These are phyloP conservation scores for Malassezia brasiliensis DNA, from an alignment of 1,284 basidiomycete species.

Conservation along the genomic window DNA sequence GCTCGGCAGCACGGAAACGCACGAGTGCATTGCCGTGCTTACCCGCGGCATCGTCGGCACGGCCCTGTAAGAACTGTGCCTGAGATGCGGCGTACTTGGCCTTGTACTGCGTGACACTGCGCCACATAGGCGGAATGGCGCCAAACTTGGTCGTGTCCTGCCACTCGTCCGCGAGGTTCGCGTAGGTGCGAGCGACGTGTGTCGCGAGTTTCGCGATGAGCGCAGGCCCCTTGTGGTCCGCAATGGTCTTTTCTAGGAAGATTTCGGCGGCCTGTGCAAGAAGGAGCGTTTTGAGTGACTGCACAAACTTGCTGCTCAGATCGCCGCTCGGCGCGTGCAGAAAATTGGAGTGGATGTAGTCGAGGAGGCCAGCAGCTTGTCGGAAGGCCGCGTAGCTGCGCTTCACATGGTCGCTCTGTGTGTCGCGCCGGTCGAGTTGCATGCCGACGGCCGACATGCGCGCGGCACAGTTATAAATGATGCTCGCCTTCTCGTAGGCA, in stretches of 20 bases:
- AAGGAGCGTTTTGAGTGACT: constrained; percentile 74
- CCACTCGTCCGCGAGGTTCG: constrained; percentile 68
- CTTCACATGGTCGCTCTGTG: constrained; percentile 69
- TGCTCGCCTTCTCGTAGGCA: constrained; percentile 94
- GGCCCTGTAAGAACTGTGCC: constrained; percentile 74
- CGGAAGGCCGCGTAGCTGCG: constrained; percentile 84
- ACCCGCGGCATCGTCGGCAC: constrained; percentile 64
- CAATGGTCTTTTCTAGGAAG: constrained; percentile 78
- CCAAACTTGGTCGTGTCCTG: constrained; percentile 70
- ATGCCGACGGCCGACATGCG: constrained; percentile 84
- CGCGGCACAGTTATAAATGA: constrained; percentile 90
- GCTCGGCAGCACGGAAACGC: constrained; percentile 69
- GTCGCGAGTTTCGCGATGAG: constrained; percentile 77
- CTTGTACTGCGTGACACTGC: constrained; percentile 60
- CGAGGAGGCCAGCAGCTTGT: constrained; percentile 91
- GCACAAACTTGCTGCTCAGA: constrained; percentile 83
- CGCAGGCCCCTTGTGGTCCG: constrained; percentile 53
- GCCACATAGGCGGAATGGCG: constrained; percentile 6
- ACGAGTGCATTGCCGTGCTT: constrained; percentile 81
- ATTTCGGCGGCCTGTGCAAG: constrained; percentile 91
- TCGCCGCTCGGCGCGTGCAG: constrained; percentile 96
- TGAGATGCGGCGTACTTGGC: constrained; percentile 77
- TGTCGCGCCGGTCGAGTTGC: constrained; percentile 55
- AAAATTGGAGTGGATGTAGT: constrained; percentile 99
- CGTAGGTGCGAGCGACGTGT: constrained; percentile 73